Evolutionary conservation across 2,329 filamentous ascomycete species (phyloP).

Genomic region (Ceratocystis destructans): DNA sequence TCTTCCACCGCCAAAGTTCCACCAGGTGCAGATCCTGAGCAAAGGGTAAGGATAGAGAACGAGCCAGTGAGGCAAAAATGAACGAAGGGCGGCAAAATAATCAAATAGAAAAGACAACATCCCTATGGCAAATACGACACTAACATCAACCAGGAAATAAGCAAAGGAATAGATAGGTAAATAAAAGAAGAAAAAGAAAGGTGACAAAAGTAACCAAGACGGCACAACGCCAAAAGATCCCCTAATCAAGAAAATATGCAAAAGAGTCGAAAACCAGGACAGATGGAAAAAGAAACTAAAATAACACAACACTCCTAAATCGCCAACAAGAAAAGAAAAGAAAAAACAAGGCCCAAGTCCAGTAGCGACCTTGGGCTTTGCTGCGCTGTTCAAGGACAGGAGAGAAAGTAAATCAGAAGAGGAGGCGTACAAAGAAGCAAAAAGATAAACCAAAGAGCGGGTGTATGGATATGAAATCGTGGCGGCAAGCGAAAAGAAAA

Average conservation of each 20-base stretch:
- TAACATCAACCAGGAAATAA: neutral
- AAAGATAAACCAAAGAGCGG: constrained; percentile 1
- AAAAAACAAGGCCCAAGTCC: neutral
- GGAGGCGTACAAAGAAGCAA: neutral
- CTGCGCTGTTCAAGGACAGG: neutral
- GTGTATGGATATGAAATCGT: constrained; percentile 6
- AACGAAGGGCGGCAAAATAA: neutral
- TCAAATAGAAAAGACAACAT: constrained; percentile 5
- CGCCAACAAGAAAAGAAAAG: neutral
- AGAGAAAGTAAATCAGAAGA: neutral
- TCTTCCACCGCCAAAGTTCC: neutral
- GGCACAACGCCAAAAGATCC: constrained; percentile 10
- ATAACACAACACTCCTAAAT: neutral
- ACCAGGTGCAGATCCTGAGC: neutral
- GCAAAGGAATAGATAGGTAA: neutral
- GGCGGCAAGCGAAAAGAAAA: constrained; percentile 12
- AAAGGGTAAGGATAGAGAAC: neutral
- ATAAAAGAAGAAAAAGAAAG: constrained; percentile 10
- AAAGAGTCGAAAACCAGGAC: constrained; percentile 12
- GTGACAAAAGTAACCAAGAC: constrained; percentile 12
- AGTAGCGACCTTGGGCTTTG: neutral
- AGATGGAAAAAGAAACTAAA: neutral
- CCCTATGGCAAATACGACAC: neutral
- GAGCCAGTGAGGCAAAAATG: neutral
- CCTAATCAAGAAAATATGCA: constrained; percentile 21